Evolutionary conservation across 1,284 basidiomycete genomes (phyloP), one percentile per base, ranked within the genome.

Genomic region (Erythrobasidium hasegawianum): DNA sequence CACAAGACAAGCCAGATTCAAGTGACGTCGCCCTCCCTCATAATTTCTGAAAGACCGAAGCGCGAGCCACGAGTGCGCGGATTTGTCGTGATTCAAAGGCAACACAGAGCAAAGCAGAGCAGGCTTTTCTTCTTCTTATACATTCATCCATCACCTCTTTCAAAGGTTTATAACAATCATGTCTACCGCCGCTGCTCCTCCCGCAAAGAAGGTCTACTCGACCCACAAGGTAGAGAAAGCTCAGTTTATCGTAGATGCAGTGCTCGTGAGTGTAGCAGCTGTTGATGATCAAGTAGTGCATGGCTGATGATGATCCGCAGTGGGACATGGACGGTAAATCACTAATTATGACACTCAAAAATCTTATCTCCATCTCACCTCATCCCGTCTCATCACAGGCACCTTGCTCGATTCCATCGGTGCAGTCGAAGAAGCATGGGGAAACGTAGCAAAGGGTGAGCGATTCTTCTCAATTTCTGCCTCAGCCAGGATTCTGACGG

Each of bases 341-440:
- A 33, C n/a, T 2, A 20, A 27, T 22, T 22, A 10, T 41, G 18
- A 53, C 1, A 56, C 27, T 38, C 14, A 38, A 20, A 13, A 20
- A 38, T 14, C 13, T 68, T 55, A 61, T 52, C 64, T 54, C 45
- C 59, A 62, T 69, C 56, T 66, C 11, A 33, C 11, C 33, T 33
- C 5, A 33, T 33, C n/a, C n/a, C n/a, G n/a, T n/a, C n/a, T n/a
- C n/a, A n/a, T n/a, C n/a, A 33, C 33, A 33, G 33, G 72, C 49
- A 87, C 86, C 11, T 79, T 88, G 62, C 87, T 87, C 59, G 86
- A 88, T 75, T 87, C 86, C 27, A 88, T 88, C 74, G 79, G 84
- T 24, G 87, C 87, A 9, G 86, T 88, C 70, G 87, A 89, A 76
- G 86, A 86, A 5, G 87, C 87, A 7, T 89, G 87, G 87, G 83